Evolutionary conservation across 2,329 filamentous ascomycete species (phyloP).

Genomic region (Botrytis tulipae): DNA sequence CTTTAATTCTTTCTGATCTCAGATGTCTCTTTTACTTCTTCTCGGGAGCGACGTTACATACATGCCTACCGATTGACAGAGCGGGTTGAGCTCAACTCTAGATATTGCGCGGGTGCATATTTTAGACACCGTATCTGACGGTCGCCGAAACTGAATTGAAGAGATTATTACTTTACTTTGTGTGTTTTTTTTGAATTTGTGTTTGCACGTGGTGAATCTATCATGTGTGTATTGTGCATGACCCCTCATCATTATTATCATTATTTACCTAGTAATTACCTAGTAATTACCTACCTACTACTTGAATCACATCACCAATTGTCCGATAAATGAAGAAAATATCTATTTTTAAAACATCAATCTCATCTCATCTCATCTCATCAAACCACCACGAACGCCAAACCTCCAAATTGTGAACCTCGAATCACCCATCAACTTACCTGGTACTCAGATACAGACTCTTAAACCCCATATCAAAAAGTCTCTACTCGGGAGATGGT

Average conservation of each 20-base stretch:
- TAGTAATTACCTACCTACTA: no score
- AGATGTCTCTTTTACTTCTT: neutral
- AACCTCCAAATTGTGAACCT: neutral
- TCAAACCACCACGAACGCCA: neutral
- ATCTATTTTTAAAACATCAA: neutral
- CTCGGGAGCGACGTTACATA: neutral
- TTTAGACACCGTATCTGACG: neutral
- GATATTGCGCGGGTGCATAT: neutral
- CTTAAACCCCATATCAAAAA: no score
- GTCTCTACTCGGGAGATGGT: no score
- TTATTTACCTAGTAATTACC: neutral
- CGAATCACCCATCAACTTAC: neutral
- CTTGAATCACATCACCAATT: neutral
- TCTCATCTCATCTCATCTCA: neutral
- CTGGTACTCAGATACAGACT: no score
- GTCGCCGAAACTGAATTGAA: neutral
- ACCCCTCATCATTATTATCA: neutral
- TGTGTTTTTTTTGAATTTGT: neutral
- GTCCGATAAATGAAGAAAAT: neutral
- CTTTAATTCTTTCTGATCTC: neutral
- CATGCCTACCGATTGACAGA: neutral
- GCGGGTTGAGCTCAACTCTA: neutral
- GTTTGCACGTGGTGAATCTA: neutral
- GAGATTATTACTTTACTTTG: neutral
- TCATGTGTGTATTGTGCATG: neutral